phyloP scores from a whole-genome alignment of 768 basidiomycete genomes.

The Tylopilus balloui region DNA sequence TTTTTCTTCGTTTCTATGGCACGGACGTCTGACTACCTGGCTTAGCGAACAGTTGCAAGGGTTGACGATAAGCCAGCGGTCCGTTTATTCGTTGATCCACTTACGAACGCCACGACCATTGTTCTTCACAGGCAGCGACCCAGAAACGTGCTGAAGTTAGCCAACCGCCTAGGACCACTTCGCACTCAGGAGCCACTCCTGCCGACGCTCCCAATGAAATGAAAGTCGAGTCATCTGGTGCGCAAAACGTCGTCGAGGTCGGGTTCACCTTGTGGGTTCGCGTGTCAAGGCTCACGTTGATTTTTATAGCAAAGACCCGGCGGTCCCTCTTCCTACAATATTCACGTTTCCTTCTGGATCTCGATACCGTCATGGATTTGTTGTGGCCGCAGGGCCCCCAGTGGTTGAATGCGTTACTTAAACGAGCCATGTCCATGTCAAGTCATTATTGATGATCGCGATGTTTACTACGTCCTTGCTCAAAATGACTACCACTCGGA shows the following conservation, averaged over 20 bases:
- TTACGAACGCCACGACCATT: background rate
- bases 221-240: background rate
- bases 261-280: background rate
- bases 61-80: background rate
- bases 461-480: too few relatives aligned
- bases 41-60: background rate
- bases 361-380: background rate
- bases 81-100: background rate
- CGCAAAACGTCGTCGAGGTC: background rate
- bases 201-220: background rate
- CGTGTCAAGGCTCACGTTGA: background rate
- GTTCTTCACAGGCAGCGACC: too few relatives aligned
- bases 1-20: background rate
- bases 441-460: too few relatives aligned
- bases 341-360: background rate
- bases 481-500: constrained; percentile 22
- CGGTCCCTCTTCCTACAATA: too few relatives aligned
- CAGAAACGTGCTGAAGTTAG: too few relatives aligned
- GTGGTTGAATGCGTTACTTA: background rate
- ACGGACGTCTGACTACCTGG: too few relatives aligned
- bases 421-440: too few relatives aligned
- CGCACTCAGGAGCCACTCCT: background rate
- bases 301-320: background rate
- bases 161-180: too few relatives aligned
- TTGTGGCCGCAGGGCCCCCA: background rate